phyloP scores from a whole-genome alignment of 176 grass and related monocot genomes.

The Ensete glaucum region DNA sequence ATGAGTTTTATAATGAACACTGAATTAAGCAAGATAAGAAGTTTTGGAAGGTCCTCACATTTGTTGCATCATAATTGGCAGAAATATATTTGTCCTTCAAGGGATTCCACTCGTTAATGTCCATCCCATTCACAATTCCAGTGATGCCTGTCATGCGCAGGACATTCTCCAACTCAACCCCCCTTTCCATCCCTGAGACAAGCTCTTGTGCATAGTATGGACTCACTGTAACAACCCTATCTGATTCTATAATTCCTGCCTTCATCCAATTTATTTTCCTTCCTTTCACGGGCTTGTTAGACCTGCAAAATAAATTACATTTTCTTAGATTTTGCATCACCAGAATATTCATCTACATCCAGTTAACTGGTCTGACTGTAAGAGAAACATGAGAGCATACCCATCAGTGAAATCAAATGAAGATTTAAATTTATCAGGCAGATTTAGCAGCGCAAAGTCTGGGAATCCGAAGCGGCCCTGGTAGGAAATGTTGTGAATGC shows the following conservation, averaged over 20 bases:
- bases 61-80: conserved; percentile 58
- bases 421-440: conserved; percentile 59
- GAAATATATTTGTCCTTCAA: conserved; percentile 66
- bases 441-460: conserved; percentile 49
- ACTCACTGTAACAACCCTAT: conserved; percentile 68
- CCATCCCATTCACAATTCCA: conserved; percentile 92
- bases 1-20: conserved; percentile 3
- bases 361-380: not conserved
- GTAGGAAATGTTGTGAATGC: conserved; percentile 97
- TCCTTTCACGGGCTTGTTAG: conserved; percentile 72
- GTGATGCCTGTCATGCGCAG: conserved; percentile 52
- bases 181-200: conserved; percentile 52
- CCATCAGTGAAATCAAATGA: conserved; percentile 86
- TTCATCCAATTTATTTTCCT: conserved; percentile 98
- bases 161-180: conserved; percentile 69
- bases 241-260: conserved; percentile 58
- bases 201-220: conserved; percentile 87
- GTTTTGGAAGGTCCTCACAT: conserved; percentile 36
- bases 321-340: not conserved
- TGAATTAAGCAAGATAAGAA: not conserved
- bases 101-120: conserved; percentile 84
- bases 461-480: conserved; percentile 57
- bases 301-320: conserved; percentile 28
- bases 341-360: not conserved
- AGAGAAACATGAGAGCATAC: conserved; percentile 19